These are phyloP conservation scores for Astrocystis sublimbata DNA, from an alignment of 495 filamentous ascomycete genomes.

Conservation along the genomic window DNA sequence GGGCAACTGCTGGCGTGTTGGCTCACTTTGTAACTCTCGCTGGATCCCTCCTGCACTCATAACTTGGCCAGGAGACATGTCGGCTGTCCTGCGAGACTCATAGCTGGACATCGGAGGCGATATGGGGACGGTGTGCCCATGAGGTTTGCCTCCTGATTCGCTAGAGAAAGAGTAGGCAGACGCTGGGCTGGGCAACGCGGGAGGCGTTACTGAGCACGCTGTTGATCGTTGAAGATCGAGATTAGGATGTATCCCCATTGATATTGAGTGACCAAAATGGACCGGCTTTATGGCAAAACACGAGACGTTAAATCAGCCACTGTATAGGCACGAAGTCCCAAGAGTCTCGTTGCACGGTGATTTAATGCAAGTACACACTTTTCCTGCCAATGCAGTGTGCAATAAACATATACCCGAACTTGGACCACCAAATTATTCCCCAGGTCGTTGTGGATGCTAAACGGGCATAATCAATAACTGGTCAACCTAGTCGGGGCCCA, in stretches of 20 bases:
- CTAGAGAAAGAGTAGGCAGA: constrained; percentile 40
- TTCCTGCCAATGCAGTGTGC: constrained; percentile 29
- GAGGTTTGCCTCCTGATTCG: constrained; percentile 43
- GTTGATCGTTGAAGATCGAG: constrained; percentile 47
- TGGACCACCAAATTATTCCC: constrained; percentile 16
- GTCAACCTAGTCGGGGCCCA: not conserved
- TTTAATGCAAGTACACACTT: constrained; percentile 25
- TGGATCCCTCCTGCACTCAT: constrained; percentile 34
- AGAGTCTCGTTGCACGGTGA: not conserved
- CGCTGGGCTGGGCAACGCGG: constrained; percentile 46
- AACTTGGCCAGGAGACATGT: constrained; percentile 43
- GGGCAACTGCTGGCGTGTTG: constrained; percentile 51
- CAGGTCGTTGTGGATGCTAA: constrained; percentile 2
- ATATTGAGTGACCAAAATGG: constrained; percentile 30
- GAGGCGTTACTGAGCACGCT: constrained; percentile 45
- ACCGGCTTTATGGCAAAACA: constrained; percentile 30
- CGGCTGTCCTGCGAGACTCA: constrained; percentile 46
- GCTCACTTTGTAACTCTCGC: constrained; percentile 32
- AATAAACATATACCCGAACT: constrained; percentile 23
- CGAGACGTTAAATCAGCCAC: constrained; percentile 4
- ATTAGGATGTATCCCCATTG: constrained; percentile 51
- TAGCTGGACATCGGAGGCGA: constrained; percentile 57
- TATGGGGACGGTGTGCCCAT: constrained; percentile 28
- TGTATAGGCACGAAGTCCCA: not conserved
- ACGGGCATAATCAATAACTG: not conserved